phyloP scores from a whole-genome alignment of 176 grass and related monocot species.

The Triticum urartu region DNA sequence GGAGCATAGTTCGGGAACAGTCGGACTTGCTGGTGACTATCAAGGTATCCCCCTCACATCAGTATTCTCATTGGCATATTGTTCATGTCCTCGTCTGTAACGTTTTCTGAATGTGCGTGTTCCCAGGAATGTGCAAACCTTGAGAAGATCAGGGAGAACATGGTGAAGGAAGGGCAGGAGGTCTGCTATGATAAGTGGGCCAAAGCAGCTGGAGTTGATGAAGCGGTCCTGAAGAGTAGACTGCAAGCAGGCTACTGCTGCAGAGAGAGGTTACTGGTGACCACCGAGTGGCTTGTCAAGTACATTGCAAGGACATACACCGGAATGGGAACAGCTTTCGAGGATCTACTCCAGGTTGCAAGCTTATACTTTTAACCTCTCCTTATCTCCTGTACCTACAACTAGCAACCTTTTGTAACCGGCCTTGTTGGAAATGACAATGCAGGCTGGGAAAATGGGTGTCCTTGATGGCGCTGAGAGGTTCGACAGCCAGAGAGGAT shows the following conservation, averaged over 20 bases:
- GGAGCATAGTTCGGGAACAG: slow-evolving; percentile 51
- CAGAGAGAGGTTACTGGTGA: slow-evolving; percentile 60
- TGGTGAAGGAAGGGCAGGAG: slow-evolving; percentile 50
- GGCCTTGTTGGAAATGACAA: slow-evolving; percentile 9
- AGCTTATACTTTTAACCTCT: not conserved
- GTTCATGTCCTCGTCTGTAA: slow-evolving; percentile 7
- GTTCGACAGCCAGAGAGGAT: slow-evolving; percentile 65
- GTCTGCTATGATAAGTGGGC: slow-evolving; percentile 66
- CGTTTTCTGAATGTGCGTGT: not conserved
- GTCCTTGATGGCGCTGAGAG: slow-evolving; percentile 82
- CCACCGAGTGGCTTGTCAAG: slow-evolving; percentile 65
- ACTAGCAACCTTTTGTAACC: not conserved
- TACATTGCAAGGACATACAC: slow-evolving; percentile 69
- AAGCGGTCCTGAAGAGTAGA: slow-evolving; percentile 44
- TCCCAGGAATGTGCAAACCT: slow-evolving; percentile 66
- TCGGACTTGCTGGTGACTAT: slow-evolving; percentile 58
- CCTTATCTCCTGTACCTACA: not conserved
- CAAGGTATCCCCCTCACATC: slow-evolving; percentile 47
- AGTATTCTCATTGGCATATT: not conserved
- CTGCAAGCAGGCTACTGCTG: slow-evolving; percentile 63
- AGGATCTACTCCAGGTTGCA: slow-evolving; percentile 87
- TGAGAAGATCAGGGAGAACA: slow-evolving; percentile 55
- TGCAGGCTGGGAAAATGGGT: slow-evolving; percentile 76
- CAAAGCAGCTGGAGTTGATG: slow-evolving; percentile 62
- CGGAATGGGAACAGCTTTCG: slow-evolving; percentile 69